These are phyloP conservation scores for Tolypocladium tropicale DNA, from an alignment of 2,329 filamentous ascomycete species.

Conservation along the genomic window DNA sequence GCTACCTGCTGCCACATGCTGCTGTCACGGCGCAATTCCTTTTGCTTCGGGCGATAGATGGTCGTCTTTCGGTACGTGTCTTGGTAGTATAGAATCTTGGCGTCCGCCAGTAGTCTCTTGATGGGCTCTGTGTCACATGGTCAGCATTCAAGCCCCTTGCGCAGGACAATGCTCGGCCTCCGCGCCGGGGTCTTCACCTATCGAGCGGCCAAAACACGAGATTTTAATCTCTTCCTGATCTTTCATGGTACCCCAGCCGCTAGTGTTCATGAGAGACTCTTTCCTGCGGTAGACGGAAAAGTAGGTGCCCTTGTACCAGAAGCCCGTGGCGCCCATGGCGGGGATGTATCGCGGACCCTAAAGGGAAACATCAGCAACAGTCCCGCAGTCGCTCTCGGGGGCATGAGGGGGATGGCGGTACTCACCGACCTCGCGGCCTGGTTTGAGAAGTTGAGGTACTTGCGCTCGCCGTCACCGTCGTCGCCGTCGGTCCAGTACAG, in stretches of 20 bases:
- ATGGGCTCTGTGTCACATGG: conserved; percentile 30
- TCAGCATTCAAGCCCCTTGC: neutral
- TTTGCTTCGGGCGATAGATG: conserved; percentile 42
- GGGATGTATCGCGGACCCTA: conserved; percentile 43
- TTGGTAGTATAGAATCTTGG: conserved; percentile 40
- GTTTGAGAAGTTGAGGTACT: conserved; percentile 49
- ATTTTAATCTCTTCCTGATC: conserved; percentile 43
- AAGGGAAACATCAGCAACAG: neutral
- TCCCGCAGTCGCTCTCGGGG: neutral
- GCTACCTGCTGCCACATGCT: conserved; percentile 46
- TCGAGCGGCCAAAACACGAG: conserved; percentile 42
- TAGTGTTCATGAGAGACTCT: conserved; percentile 26
- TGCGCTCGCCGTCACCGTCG: conserved; percentile 21
- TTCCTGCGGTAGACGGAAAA: conserved; percentile 37
- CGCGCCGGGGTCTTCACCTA: conserved; percentile 8
- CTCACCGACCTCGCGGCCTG: conserved; percentile 41
- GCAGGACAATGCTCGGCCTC: neutral
- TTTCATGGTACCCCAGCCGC: conserved; percentile 28
- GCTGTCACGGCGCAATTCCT: conserved; percentile 34
- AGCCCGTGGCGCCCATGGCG: conserved; percentile 40
- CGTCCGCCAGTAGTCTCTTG: conserved; percentile 43
- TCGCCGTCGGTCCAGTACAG: conserved; percentile 27
- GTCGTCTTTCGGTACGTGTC: conserved; percentile 46
- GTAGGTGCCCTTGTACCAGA: conserved; percentile 43
- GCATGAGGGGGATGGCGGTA: neutral